These are phyloP conservation scores for Leccinum brunneo-olivaceum DNA, from an alignment of 1,284 basidiomycete species.

Conservation along the genomic window DNA sequence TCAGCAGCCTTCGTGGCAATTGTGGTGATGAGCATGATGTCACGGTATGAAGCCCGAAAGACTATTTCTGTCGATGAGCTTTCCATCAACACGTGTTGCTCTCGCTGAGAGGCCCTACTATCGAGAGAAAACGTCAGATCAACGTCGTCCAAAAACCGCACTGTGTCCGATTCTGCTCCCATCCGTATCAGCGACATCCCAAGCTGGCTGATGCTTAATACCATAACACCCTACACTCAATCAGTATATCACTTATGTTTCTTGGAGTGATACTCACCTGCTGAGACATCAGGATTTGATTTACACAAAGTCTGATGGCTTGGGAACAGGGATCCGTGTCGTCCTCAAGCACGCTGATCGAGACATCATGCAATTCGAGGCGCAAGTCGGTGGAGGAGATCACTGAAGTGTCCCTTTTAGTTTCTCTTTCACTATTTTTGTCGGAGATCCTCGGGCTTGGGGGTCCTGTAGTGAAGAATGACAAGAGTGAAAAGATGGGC, in stretches of 20 bases:
- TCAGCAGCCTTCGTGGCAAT: constrained; percentile 88
- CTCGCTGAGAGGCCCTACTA: constrained; percentile 64
- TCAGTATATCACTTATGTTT: constrained; percentile 10
- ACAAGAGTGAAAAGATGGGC: constrained; percentile 82
- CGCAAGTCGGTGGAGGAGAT: constrained; percentile 54
- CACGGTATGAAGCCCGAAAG: constrained; percentile 88
- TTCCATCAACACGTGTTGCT: constrained; percentile 83
- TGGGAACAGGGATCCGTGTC: constrained; percentile 78
- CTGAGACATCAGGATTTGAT: constrained; percentile 86
- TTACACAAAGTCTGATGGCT: constrained; percentile 82
- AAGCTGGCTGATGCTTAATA: constrained; percentile 75
- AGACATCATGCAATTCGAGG: constrained; percentile 88
- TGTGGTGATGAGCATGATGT: constrained; percentile 85
- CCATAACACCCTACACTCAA: constrained; percentile 64
- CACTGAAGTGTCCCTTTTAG: constrained; percentile 14
- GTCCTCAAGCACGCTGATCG: constrained; percentile 84
- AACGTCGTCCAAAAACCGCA: constrained; percentile 91
- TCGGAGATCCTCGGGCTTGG: constrained; percentile 22
- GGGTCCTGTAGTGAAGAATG: constrained; percentile 77
- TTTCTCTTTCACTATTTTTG: constrained; percentile 11
- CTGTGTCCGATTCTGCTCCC: constrained; percentile 78
- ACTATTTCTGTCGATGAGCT: constrained; percentile 78
- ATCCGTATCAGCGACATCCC: constrained; percentile 95
- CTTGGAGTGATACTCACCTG: constrained; percentile 48
- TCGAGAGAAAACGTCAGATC: constrained; percentile 87